Evolutionary conservation across 2,329 filamentous ascomycete species (phyloP).

Genomic region (Colletotrichum sp.): DNA sequence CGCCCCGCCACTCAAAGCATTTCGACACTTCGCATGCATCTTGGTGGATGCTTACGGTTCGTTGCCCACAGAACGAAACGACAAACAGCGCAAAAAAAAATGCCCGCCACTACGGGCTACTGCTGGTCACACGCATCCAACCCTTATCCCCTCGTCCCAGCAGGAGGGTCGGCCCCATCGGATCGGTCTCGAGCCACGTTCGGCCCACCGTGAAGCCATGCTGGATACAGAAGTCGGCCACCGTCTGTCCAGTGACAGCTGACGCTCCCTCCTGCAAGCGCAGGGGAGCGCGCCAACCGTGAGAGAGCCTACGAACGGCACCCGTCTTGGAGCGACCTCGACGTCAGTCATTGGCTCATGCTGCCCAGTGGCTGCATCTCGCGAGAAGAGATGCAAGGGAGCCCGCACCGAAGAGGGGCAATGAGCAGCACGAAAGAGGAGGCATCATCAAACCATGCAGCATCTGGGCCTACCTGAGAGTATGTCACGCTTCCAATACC

Average conservation of each 20-base stretch:
- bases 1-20: neutral
- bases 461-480: neutral
- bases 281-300: conserved; percentile 13
- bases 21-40: neutral
- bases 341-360: conserved; percentile 11
- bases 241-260: conserved; percentile 15
- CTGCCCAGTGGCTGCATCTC: conserved; percentile 13
- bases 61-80: neutral
- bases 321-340: conserved; percentile 4
- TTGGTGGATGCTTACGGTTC: neutral
- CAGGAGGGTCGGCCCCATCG: conserved; percentile 5
- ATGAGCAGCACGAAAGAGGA: conserved; percentile 11
- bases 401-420: conserved; percentile 8
- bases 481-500: neutral
- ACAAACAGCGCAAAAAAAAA: neutral
- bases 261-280: conserved; percentile 12
- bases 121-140: conserved; percentile 1
- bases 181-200: conserved; percentile 16
- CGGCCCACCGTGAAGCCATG: conserved; percentile 9
- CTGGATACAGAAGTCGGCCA: conserved; percentile 3
- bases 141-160: neutral
- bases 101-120: neutral
- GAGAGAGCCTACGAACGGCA: conserved; percentile 3
- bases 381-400: conserved; percentile 15
- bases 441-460: conserved; percentile 3